These are phyloP conservation scores for Cornus kousa DNA, from an alignment of 148 eudicot genomes.

Conservation along the genomic window DNA sequence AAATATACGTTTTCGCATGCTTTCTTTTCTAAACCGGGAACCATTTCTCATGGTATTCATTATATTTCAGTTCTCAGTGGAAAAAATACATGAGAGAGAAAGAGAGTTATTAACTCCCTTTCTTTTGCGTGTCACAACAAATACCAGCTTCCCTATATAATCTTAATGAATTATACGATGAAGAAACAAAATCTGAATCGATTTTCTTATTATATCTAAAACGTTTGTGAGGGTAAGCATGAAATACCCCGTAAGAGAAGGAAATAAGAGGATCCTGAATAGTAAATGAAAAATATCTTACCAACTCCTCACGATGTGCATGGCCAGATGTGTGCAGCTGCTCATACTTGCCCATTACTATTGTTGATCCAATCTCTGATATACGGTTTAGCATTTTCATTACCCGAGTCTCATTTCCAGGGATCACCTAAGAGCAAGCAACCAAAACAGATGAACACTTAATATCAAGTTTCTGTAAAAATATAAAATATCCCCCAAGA, in stretches of 20 bases:
- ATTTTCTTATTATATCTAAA: not conserved
- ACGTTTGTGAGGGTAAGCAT: not conserved
- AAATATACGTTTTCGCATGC: too few relatives aligned
- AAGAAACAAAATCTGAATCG: not conserved
- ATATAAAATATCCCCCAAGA: not conserved
- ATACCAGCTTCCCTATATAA: too few relatives aligned
- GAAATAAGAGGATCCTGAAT: not conserved
- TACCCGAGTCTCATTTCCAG: constrained; percentile 87
- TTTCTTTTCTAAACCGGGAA: not conserved
- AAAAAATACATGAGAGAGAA: not conserved
- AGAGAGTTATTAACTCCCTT: not conserved
- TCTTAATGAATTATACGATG: not conserved
- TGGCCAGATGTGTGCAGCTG: constrained; percentile 96
- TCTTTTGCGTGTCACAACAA: not conserved
- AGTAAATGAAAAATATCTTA: constrained; percentile 20
- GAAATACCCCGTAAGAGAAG: constrained; percentile 3
- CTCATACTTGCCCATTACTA: constrained; percentile 88
- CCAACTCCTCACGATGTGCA: constrained; percentile 87
- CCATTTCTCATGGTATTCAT: not conserved
- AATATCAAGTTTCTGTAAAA: not conserved
- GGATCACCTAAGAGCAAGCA: constrained; percentile 63
- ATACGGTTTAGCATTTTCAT: constrained; percentile 97
- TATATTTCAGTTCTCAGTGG: not conserved
- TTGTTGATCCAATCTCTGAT: constrained; percentile 88
- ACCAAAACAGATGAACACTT: not conserved